Conservation (phyloP, 1,284 basidiomycete species). For the Vanrija sp. region DNA sequence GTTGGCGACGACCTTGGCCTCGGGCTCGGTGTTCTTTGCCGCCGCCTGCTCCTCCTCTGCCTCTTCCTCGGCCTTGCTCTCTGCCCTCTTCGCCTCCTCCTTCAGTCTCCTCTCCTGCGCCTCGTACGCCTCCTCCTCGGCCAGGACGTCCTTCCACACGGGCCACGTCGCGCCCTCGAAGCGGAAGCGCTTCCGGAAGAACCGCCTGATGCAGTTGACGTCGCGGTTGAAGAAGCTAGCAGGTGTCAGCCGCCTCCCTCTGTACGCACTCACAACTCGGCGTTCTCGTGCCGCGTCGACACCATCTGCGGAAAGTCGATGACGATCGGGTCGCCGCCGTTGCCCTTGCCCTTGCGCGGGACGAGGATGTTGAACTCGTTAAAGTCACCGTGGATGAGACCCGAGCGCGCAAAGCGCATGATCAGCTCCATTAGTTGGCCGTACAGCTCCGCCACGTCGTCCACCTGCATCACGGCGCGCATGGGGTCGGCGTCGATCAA, state of each 20-base stretch:
- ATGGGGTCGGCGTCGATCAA: conserved; percentile 93
- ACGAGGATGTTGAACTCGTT: conserved; percentile 99
- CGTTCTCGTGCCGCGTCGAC: conserved; percentile 92
- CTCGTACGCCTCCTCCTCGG: conserved; percentile 38
- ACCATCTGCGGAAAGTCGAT: conserved; percentile 99
- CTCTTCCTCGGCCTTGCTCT: conserved; percentile 16
- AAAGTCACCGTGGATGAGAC: conserved; percentile 97
- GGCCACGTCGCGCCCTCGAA: conserved; percentile 90
- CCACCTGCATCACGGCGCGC: conserved; percentile 82
- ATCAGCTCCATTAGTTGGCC: conserved; percentile 92
- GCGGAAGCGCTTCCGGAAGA: conserved; percentile 86
- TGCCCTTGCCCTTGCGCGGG: conserved; percentile 56
- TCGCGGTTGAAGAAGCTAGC: conserved; percentile 96
- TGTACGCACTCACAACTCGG: conserved; percentile 71
- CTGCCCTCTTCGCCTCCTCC: conserved; percentile 6
- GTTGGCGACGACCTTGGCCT: not conserved
- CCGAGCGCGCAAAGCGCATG: conserved; percentile 85
- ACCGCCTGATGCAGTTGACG: conserved; percentile 90
- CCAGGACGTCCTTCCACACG: conserved; percentile 65
- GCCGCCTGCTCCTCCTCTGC: conserved; percentile 28
- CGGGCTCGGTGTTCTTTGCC: not conserved
- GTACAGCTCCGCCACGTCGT: conserved; percentile 84
- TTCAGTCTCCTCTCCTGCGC: conserved; percentile 5
- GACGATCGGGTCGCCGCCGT: conserved; percentile 71
- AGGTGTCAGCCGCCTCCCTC: not conserved